Percentiles rank a stretch among this genome's conserved stretches.
phyloP scores from a whole-genome alignment of 1,139 yeast genomes.

The Dujonia santamariae region DNA sequence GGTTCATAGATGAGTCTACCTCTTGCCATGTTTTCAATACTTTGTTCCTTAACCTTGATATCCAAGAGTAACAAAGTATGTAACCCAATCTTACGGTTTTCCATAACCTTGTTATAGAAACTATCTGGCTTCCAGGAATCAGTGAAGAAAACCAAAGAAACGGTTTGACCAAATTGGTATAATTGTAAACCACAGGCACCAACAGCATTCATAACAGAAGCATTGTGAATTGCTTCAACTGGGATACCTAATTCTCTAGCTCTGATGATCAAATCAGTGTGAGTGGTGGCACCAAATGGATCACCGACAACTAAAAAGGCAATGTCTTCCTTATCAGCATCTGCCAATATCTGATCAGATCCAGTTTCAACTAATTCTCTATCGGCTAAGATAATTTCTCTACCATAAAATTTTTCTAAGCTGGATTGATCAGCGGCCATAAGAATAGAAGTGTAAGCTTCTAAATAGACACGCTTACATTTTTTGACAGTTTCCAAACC shows the following conservation, averaged over 20 bases:
- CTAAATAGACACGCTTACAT: constrained; percentile 87
- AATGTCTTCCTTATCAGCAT: constrained; percentile 76
- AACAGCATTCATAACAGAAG: constrained; percentile 97
- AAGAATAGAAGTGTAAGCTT: constrained; percentile 91
- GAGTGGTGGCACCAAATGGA: constrained; percentile 97
- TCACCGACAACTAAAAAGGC: constrained; percentile 97
- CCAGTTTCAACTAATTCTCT: constrained; percentile 92
- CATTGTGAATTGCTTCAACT: constrained; percentile 87
- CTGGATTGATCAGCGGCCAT: constrained; percentile 82
- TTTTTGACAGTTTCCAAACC: constrained; percentile 81
- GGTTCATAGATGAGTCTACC: constrained; percentile 93
- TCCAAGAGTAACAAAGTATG: constrained; percentile 87
- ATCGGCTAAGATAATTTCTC: constrained; percentile 84
- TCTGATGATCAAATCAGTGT: constrained; percentile 86
- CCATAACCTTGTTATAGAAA: constrained; percentile 84
- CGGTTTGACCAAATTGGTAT: constrained; percentile 95
- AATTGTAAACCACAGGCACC: constrained; percentile 97
- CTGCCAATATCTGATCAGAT: constrained; percentile 73
- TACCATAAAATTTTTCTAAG: constrained; percentile 79
- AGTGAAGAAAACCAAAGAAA: constrained; percentile 91
- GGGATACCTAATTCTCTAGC: constrained; percentile 80
- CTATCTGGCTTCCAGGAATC: constrained; percentile 96
- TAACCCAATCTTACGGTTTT: constrained; percentile 83
- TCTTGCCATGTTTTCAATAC: constrained; percentile 89
- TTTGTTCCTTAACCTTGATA: constrained; percentile 95